These are phyloP conservation scores for Penicillium olsonii DNA, from an alignment of 2,329 filamentous ascomycete species.

Conservation along the genomic window DNA sequence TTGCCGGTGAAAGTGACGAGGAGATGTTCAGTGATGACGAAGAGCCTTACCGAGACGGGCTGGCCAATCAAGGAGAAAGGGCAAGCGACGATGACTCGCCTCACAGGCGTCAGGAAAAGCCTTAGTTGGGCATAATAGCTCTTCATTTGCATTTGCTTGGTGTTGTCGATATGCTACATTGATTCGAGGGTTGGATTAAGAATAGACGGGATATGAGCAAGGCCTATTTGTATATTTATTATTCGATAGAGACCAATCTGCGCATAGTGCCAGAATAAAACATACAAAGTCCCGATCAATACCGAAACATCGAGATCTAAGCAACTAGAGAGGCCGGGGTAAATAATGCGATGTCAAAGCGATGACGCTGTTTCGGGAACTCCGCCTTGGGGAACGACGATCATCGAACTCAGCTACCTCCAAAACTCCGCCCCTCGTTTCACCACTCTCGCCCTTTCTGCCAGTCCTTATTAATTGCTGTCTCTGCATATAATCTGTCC, in stretches of 20 bases:
- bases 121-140: constrained; percentile 12
- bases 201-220: constrained; percentile 13
- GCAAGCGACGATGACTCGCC: constrained; percentile 19
- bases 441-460: constrained; percentile 7
- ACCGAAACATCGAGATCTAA: neutral
- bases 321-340: neutral
- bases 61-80: constrained; percentile 22
- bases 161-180: constrained; percentile 18
- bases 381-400: constrained; percentile 28
- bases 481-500: neutral
- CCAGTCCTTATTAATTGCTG: neutral
- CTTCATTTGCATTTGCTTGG: constrained; percentile 17
- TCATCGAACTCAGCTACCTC: constrained; percentile 24
- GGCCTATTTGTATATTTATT: constrained; percentile 16
- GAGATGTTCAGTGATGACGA: constrained; percentile 56
- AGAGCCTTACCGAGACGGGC: constrained; percentile 37
- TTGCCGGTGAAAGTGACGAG: constrained; percentile 88
- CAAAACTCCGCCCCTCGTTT: constrained; percentile 16
- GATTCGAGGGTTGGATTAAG: constrained; percentile 3
- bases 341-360: constrained; percentile 5
- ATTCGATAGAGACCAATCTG: constrained; percentile 3
- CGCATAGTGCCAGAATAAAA: constrained; percentile 6
- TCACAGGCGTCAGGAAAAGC: constrained; percentile 17
- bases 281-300: neutral
- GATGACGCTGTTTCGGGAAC: constrained; percentile 25